These are phyloP conservation scores for Calocera cornea DNA, from an alignment of 768 basidiomycete genomes.

Conservation along the genomic window DNA sequence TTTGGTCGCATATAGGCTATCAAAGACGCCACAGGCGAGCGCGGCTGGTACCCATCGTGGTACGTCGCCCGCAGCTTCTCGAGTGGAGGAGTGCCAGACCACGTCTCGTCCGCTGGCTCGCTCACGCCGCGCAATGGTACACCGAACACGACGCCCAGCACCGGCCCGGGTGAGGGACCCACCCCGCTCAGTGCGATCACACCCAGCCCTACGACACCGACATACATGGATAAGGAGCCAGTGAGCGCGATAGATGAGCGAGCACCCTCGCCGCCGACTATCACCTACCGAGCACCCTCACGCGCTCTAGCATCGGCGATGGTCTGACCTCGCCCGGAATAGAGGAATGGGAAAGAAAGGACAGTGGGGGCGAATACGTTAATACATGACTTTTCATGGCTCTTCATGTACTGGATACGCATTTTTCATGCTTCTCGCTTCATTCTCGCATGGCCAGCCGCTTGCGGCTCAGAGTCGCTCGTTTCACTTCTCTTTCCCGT, in stretches of 20 bases:
- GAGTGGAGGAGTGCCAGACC: background rate
- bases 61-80: slow-evolving; percentile 2
- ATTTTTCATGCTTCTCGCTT: background rate
- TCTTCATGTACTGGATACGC: background rate
- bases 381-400: background rate
- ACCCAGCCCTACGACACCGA: background rate
- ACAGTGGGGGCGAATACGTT: background rate
- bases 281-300: background rate
- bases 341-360: background rate
- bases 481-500: background rate
- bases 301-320: background rate
- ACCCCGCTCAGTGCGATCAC: background rate
- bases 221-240: background rate
- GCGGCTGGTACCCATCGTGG: slow-evolving; percentile 76
- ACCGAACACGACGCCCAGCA: background rate
- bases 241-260: background rate
- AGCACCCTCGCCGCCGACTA: background rate
- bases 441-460: background rate
- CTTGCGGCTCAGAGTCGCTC: background rate
- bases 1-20: slow-evolving; percentile 54
- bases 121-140: background rate
- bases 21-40: slow-evolving; percentile 82
- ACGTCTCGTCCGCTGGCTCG: background rate
- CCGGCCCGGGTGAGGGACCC: background rate
- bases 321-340: background rate